Percentiles rank a stretch among this genome's conserved stretches.
Evolutionary conservation across 2,329 filamentous ascomycete genomes (phyloP).

Genomic region (Pestalotiopsis sp.): DNA sequence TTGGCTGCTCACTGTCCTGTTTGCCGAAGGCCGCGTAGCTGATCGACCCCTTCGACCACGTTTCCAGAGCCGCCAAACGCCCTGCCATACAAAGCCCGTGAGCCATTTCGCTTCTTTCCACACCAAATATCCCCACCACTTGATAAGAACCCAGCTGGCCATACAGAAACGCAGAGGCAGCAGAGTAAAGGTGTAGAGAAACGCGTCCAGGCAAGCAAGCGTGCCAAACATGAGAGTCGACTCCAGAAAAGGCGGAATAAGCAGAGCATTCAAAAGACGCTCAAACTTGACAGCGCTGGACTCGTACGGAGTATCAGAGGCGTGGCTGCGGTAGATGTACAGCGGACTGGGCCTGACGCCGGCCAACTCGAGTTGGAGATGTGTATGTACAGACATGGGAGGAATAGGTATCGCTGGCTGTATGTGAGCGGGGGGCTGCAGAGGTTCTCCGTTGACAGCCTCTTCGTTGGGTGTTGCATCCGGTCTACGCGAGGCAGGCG

Average conservation of each 20-base stretch:
- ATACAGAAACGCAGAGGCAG: constrained; percentile 86
- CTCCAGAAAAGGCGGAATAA: constrained; percentile 82
- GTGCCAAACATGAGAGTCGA: constrained; percentile 85
- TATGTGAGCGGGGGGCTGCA: constrained; percentile 55
- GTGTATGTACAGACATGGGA: constrained; percentile 68
- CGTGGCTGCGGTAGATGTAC: constrained; percentile 65
- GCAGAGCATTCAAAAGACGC: constrained; percentile 84
- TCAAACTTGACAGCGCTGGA: constrained; percentile 92
- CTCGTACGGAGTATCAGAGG: constrained; percentile 75
- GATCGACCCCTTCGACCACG: constrained; percentile 53
- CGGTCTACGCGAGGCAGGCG: constrained; percentile 21
- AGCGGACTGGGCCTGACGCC: constrained; percentile 64
- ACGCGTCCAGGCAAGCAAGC: constrained; percentile 90
- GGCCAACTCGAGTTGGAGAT: constrained; percentile 67
- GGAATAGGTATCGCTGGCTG: constrained; percentile 60
- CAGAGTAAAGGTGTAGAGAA: constrained; percentile 96
- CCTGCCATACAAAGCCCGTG: constrained; percentile 76
- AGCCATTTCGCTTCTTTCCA: constrained; percentile 74
- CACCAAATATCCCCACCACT: constrained; percentile 78
- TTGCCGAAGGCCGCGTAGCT: constrained; percentile 22
- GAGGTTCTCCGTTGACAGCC: constrained; percentile 9
- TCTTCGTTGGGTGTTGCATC: constrained; percentile 12
- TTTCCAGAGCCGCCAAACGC: constrained; percentile 78
- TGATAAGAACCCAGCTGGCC: constrained; percentile 73
- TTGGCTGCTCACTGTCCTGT: constrained; percentile 26